Evolutionary conservation across 1,284 basidiomycete species (phyloP), one percentile per base, ranked within the genome.

Genomic region (Mycena citricolor): DNA sequence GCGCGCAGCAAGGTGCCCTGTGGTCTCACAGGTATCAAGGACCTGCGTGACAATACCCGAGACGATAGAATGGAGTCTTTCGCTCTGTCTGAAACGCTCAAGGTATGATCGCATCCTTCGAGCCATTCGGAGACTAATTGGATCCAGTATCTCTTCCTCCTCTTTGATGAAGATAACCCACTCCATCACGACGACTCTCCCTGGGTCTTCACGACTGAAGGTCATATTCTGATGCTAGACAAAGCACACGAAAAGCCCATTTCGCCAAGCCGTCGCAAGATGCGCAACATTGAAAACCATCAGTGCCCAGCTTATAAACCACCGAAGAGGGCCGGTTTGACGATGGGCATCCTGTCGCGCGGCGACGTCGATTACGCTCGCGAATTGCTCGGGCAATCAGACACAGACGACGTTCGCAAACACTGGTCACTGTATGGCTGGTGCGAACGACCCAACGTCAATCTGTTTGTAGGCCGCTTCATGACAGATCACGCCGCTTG

Each of bases 11-110:
- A 84, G 62, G 90, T 93, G 3, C 71, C 77, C 8, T 97, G 94
- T 61, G 94, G 94, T 0, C 72, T 97, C 29, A 78, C 89, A 5
- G 83, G 88, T 2, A 83, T 97, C 48, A 71, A 75, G 50, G 86
- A 95, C 62, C 73, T 97, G 4, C 73, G 82, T 37, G 87, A 79
- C 16, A 94, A 94, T 56, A 74, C 79, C 57, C 78, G 77, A 17
- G 90, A 92, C 54, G 90, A 95, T 59, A 76, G 93, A 45, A 95
- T 95, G 93, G 92, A 95, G 63, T 93, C 89, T 2, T 95, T 95
- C 62, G 81, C 83, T 8, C 73, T 95, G 16, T 94, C 90, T 3
- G 93, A 94, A 68, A 94, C 91, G 1, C 69, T 94, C 37, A 94
- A 93, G 72, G 91, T 87, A 50, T 29, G 71, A 22, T 39, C 42